phyloP scores from a whole-genome alignment of 2,329 filamentous ascomycete species.

The Paecilomyces formosus region DNA sequence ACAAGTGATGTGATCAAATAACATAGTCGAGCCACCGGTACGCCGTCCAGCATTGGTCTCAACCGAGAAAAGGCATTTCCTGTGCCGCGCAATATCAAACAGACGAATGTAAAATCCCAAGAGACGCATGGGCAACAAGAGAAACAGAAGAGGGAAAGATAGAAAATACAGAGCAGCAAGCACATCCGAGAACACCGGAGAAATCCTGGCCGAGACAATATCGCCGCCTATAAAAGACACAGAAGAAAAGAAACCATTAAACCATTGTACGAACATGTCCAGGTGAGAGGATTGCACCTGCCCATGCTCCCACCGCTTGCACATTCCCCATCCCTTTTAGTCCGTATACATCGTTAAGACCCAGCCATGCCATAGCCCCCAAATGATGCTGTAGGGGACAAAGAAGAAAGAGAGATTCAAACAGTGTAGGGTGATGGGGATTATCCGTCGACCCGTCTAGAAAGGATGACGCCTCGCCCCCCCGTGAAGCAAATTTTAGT shows the following conservation, averaged over 20 bases:
- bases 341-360: conserved; percentile 34
- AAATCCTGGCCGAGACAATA: conserved; percentile 2
- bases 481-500: conserved; percentile 3
- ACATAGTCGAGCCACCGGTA: conserved; percentile 10
- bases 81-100: conserved; percentile 12
- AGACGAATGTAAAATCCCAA: conserved; percentile 2
- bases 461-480: not conserved
- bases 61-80: conserved; percentile 4
- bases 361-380: conserved; percentile 28
- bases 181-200: not conserved
- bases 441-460: not conserved
- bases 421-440: conserved; percentile 3
- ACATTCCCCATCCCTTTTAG: conserved; percentile 26
- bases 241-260: conserved; percentile 17
- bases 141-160: not conserved
- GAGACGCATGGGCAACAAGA: not conserved
- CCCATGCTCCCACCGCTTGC: conserved; percentile 19
- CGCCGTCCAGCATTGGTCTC: conserved; percentile 9
- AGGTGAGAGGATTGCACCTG: conserved; percentile 16
- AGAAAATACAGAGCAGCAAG: not conserved
- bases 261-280: conserved; percentile 18
- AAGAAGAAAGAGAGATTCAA: conserved; percentile 11
- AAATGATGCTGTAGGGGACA: conserved; percentile 14
- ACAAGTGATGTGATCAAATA: not conserved
- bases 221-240: conserved; percentile 11